Evolutionary conservation across 495 filamentous ascomycete genomes (phyloP).

Genomic region (Acidiella bohemica): DNA sequence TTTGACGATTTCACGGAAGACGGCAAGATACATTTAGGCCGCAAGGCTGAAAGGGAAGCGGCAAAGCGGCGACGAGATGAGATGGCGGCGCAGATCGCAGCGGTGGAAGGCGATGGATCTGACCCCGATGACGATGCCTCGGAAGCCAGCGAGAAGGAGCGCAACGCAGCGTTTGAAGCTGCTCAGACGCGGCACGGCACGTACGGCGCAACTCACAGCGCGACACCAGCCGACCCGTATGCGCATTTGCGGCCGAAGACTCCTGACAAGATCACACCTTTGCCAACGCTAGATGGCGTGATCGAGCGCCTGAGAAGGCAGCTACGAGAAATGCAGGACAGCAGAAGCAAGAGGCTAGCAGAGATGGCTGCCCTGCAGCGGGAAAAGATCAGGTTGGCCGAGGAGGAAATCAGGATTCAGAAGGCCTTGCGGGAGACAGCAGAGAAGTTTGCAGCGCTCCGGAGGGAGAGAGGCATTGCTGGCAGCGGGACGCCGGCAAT

Average conservation of each 20-base stretch:
- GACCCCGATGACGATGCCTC: constrained; percentile 30
- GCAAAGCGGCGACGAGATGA: constrained; percentile 50
- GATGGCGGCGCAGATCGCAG: constrained; percentile 73
- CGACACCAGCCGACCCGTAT: constrained; percentile 24
- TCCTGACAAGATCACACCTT: constrained; percentile 40
- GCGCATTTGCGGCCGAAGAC: constrained; percentile 34
- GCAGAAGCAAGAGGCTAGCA: constrained; percentile 39
- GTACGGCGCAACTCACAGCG: constrained; percentile 32
- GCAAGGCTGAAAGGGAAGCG: constrained; percentile 66
- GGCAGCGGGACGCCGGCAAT: constrained; percentile 9
- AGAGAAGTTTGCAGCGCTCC: constrained; percentile 56
- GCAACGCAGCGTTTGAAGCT: constrained; percentile 74
- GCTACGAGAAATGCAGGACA: constrained; percentile 43
- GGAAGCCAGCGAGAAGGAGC: constrained; percentile 67
- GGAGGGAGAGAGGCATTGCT: constrained; percentile 39
- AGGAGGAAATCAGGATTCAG: constrained; percentile 70
- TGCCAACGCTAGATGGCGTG: constrained; percentile 42
- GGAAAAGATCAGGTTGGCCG: constrained; percentile 57
- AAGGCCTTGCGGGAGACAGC: constrained; percentile 67
- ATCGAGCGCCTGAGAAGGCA: constrained; percentile 38
- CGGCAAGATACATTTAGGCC: constrained; percentile 62
- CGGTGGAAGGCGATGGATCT: constrained; percentile 67
- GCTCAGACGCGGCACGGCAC: constrained; percentile 67
- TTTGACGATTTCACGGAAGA: constrained; percentile 89
- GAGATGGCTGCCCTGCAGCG: constrained; percentile 47